These are phyloP conservation scores for Candida quercuum DNA, from an alignment of 805 yeast species.

Conservation along the genomic window DNA sequence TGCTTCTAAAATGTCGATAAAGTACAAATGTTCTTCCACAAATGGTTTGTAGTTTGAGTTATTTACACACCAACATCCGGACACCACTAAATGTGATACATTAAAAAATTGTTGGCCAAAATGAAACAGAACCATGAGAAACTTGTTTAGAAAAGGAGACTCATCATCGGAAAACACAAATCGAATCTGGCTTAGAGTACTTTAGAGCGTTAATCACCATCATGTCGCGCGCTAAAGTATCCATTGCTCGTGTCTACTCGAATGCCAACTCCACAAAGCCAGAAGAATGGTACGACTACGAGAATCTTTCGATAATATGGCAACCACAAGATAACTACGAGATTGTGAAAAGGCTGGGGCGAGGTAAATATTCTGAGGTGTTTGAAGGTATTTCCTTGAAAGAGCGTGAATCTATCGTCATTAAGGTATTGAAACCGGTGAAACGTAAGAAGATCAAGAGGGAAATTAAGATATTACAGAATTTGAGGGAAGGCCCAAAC, in stretches of 20 bases:
- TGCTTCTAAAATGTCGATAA: too few species aligned
- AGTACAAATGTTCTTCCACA: too few species aligned
- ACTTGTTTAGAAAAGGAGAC: not conserved
- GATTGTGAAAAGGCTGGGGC: conserved; percentile 75
- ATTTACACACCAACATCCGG: too few species aligned
- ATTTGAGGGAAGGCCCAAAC: conserved; percentile 79
- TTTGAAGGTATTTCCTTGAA: conserved; percentile 73
- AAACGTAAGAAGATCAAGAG: conserved; percentile 89
- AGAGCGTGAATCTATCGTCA: conserved; percentile 64
- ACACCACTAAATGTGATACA: not conserved
- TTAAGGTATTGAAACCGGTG: conserved; percentile 90
- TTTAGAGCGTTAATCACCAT: not conserved
- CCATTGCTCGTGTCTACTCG: conserved; percentile 73
- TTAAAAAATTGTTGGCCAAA: not conserved
- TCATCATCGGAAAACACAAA: too few species aligned
- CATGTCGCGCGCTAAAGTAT: conserved; percentile 14
- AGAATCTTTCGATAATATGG: conserved; percentile 67
- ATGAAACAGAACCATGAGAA: not conserved
- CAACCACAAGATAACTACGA: conserved; percentile 83
- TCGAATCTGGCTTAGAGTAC: not conserved
- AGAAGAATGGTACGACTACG: conserved; percentile 86
- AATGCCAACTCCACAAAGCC: conserved; percentile 76
- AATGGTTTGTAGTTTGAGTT: too few species aligned
- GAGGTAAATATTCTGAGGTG: conserved; percentile 93
- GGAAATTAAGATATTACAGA: conserved; percentile 82